These are phyloP conservation scores for Paraphysoderma sedebokerense DNA, from an alignment of 371 early-diverging fungal genomes.

Conservation along the genomic window DNA sequence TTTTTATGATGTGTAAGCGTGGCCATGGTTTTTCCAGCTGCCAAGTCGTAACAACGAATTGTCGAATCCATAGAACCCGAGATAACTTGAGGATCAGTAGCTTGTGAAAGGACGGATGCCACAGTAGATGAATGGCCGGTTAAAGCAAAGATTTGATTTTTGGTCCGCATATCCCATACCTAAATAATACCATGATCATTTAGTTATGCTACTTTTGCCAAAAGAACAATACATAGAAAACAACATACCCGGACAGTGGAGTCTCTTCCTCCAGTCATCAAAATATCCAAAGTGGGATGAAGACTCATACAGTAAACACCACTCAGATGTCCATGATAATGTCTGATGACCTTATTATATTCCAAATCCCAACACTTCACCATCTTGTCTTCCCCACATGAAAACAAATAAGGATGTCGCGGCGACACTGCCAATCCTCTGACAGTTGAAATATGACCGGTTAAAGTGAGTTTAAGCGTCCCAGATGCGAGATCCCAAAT, in stretches of 20 bases:
- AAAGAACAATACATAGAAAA: not conserved
- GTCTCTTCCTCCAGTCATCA: slow-evolving; percentile 91
- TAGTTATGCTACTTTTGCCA: not conserved
- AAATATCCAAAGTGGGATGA: slow-evolving; percentile 83
- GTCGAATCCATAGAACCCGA: slow-evolving; percentile 87
- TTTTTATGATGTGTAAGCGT: slow-evolving; percentile 95
- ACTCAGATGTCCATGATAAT: slow-evolving; percentile 91
- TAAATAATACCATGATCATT: slow-evolving; percentile 5
- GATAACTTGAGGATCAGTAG: slow-evolving; percentile 89
- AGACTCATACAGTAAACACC: slow-evolving; percentile 80
- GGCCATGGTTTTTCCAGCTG: slow-evolving; percentile 85
- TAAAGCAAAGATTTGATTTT: slow-evolving; percentile 73
- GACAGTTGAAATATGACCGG: slow-evolving; percentile 90
- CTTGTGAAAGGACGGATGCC: slow-evolving; percentile 72
- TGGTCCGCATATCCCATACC: slow-evolving; percentile 97
- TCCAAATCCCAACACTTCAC: slow-evolving; percentile 98
- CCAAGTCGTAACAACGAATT: slow-evolving; percentile 85
- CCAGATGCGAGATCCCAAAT: slow-evolving; percentile 98
- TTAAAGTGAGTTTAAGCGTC: slow-evolving; percentile 78
- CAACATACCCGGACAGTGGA: slow-evolving; percentile 65
- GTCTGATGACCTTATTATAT: slow-evolving; percentile 91
- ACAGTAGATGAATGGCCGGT: slow-evolving; percentile 79
- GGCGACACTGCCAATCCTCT: slow-evolving; percentile 83
- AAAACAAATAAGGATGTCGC: slow-evolving; percentile 90
- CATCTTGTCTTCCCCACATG: slow-evolving; percentile 91